Conservation (phyloP, 2,329 filamentous ascomycete species). For the Dactylonectria macrodidyma region DNA sequence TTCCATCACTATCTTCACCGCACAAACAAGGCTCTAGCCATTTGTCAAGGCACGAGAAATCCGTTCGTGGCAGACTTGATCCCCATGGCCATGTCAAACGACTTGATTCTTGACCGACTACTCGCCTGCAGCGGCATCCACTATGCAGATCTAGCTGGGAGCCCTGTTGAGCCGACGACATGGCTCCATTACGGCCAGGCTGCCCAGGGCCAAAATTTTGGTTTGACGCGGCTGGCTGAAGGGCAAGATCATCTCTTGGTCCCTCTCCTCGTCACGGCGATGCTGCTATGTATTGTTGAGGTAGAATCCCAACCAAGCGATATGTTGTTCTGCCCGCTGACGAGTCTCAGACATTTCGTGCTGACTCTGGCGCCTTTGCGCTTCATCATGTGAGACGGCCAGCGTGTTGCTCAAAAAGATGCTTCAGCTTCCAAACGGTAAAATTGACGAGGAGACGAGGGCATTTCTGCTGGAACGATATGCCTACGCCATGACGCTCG, state of each 20-base stretch:
- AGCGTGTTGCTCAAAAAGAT: conserved; percentile 6
- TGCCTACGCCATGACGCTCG: conserved; percentile 18
- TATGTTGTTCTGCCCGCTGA: background rate
- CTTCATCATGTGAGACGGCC: conserved; percentile 8
- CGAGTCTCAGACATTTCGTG: conserved; percentile 3
- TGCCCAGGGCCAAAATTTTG: conserved; percentile 16
- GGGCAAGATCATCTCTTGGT: conserved; percentile 4
- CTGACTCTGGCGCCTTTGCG: background rate
- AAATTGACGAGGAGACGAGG: background rate
- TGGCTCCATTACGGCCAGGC: conserved; percentile 21
- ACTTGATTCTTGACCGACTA: conserved; percentile 5
- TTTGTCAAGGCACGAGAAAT: conserved; percentile 7
- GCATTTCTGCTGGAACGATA: conserved; percentile 11
- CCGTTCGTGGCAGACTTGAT: conserved; percentile 10
- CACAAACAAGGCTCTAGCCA: conserved; percentile 22
- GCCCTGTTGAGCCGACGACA: conserved; percentile 1
- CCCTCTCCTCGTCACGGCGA: conserved; percentile 1
- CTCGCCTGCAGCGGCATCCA: conserved; percentile 20
- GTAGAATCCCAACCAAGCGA: background rate
- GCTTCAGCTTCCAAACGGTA: conserved; percentile 8
- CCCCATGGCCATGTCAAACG: conserved; percentile 14
- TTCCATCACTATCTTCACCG: conserved; percentile 20
- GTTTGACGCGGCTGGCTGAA: conserved; percentile 5
- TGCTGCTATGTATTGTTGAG: conserved; percentile 19
- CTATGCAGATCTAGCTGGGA: conserved; percentile 11